A percentile compares a stretch with the other conserved stretches of the same genome.
These are phyloP conservation scores for Candida palmyrensis DNA, from an alignment of 805 yeast genomes.

Conservation along the genomic window DNA sequence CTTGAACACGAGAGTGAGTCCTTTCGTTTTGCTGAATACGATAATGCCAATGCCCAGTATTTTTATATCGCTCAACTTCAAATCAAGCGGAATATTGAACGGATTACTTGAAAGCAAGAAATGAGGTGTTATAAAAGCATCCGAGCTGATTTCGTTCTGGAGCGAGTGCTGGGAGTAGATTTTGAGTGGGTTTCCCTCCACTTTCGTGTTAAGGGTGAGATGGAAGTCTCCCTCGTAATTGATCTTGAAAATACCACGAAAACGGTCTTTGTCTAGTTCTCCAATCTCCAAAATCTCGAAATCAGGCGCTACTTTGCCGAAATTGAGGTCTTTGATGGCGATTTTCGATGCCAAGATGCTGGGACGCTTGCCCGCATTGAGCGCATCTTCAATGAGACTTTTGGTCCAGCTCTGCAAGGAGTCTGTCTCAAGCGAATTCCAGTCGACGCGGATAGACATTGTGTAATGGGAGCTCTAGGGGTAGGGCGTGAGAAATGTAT, in stretches of 20 bases:
- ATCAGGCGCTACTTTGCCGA: constrained; percentile 70
- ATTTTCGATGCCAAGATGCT: constrained; percentile 66
- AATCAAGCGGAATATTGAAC: constrained; percentile 73
- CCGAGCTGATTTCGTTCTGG: constrained; percentile 25
- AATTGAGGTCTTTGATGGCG: constrained; percentile 59
- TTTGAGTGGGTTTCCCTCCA: constrained; percentile 79
- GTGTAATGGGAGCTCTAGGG: too few species aligned
- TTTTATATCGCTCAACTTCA: constrained; percentile 65
- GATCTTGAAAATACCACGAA: constrained; percentile 77
- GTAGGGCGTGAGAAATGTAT: too few species aligned
- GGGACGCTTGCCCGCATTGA: constrained; percentile 70
- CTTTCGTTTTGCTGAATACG: constrained; percentile 77
- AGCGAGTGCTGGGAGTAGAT: constrained; percentile 49
- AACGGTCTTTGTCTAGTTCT: constrained; percentile 68
- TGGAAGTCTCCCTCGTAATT: constrained; percentile 73
- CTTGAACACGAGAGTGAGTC: constrained; percentile 79
- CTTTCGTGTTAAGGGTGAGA: constrained; percentile 69
- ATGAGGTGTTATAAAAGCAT: constrained; percentile 55
- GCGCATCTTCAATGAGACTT: constrained; percentile 62
- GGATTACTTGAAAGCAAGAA: constrained; percentile 62
- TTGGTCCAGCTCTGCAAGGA: constrained; percentile 58
- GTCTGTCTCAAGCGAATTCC: constrained; percentile 69
- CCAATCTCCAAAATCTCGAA: constrained; percentile 81
- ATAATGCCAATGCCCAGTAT: constrained; percentile 79
- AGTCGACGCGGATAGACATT: constrained; percentile 77